A percentile compares a stretch with the other conserved stretches of the same genome.
Conservation (phyloP, 2,329 filamentous ascomycete species). For the Fusarium sublunatum region DNA sequence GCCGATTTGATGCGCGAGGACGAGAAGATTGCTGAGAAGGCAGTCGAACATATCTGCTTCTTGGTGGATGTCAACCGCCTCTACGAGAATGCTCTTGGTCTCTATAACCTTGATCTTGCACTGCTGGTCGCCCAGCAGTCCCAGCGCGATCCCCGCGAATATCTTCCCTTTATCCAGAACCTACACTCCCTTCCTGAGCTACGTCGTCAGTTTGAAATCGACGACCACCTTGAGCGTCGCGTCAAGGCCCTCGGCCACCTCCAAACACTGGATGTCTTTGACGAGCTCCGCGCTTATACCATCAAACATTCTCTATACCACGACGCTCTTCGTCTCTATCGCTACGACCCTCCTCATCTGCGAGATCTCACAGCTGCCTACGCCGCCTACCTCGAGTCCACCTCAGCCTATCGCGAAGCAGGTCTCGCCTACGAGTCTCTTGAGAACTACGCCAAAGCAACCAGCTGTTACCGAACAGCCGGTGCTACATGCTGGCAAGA, state of each 20-base stretch:
- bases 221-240: conserved; percentile 83
- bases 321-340: conserved; percentile 81
- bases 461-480: conserved; percentile 83
- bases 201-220: conserved; percentile 84
- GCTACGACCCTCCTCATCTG: conserved; percentile 78
- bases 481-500: conserved; percentile 87
- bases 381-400: conserved; percentile 78
- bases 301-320: conserved; percentile 84
- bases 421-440: conserved; percentile 93
- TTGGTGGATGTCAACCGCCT: conserved; percentile 91
- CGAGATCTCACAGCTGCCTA: conserved; percentile 79
- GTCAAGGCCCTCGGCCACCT: conserved; percentile 83
- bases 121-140: conserved; percentile 94
- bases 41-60: conserved; percentile 97
- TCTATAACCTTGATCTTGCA: conserved; percentile 92
- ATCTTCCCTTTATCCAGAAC: conserved; percentile 91
- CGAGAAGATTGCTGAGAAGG: conserved; percentile 80
- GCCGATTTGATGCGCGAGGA: conserved; percentile 77
- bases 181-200: conserved; percentile 79
- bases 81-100: conserved; percentile 88
- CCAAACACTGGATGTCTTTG: conserved; percentile 76
- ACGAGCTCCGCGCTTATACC: conserved; percentile 82
- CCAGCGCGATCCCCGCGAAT: conserved; percentile 94
- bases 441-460: conserved; percentile 77
- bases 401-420: conserved; percentile 84